Evolutionary conservation across 805 yeast genomes (phyloP).

Genomic region (Metschnikowia anglica): DNA sequence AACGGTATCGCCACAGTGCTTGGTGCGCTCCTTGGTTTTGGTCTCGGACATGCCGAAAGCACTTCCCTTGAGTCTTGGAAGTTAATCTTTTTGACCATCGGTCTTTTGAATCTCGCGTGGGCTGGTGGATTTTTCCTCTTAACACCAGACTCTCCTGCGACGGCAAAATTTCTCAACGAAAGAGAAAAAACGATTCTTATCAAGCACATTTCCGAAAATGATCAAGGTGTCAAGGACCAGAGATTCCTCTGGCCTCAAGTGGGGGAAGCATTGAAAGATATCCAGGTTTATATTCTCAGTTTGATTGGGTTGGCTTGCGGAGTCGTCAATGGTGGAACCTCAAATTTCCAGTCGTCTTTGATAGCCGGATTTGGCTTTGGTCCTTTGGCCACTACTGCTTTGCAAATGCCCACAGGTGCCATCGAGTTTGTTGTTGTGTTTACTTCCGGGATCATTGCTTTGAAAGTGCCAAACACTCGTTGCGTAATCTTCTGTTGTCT

Average conservation of each 20-base stretch:
- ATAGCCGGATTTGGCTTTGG: constrained; percentile 24
- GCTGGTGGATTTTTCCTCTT: constrained; percentile 20
- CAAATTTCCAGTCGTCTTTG: constrained; percentile 24
- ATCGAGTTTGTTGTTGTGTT: constrained; percentile 22
- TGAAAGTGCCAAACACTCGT: constrained; percentile 19
- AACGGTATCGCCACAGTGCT: constrained; percentile 24
- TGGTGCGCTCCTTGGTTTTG: constrained; percentile 23
- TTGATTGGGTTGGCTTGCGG: constrained; percentile 17
- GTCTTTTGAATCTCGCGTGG: constrained; percentile 18
- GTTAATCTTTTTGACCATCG: constrained; percentile 24
- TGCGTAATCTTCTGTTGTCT: constrained; percentile 20
- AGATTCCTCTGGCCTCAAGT: constrained; percentile 19
- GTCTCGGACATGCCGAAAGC: constrained; percentile 20
- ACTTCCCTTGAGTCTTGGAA: constrained; percentile 21
- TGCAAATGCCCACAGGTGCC: constrained; percentile 26
- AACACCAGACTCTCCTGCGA: constrained; percentile 23
- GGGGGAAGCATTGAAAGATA: constrained; percentile 19
- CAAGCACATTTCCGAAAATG: constrained; percentile 17
- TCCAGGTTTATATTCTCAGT: constrained; percentile 22
- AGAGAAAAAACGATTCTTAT: constrained; percentile 22
- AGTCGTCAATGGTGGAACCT: constrained; percentile 28
- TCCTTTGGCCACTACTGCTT: constrained; percentile 21
- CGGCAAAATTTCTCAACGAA: constrained; percentile 19
- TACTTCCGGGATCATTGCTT: constrained; percentile 22
- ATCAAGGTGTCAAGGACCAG: constrained; percentile 20